Evolutionary conservation across 2,329 filamentous ascomycete genomes (phyloP), one percentile per base, ranked within the genome.

Genomic region (Ascomycota sp.): DNA sequence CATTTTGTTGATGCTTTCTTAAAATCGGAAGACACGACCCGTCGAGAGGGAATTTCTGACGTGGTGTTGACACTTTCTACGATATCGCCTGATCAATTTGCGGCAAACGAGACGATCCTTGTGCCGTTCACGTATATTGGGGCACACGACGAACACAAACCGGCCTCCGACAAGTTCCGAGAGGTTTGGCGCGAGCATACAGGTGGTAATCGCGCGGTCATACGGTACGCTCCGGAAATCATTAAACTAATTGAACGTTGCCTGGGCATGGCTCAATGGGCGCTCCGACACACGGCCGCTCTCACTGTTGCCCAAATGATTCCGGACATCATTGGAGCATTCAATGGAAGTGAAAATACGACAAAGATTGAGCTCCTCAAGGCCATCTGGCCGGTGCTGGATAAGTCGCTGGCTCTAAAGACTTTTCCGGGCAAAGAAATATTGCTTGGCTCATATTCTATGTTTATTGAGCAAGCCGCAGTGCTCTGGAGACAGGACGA

Each of bases 381-480:
- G 38, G 55, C 57, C 11, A 58, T 94, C 15, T 98, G 86, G 86
- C 80, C 80, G 0, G 67, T 75, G 2, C 61, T 93, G 28, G 81
- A 94, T 38, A 81, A 77, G 43, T 72, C 80, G 2, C 55, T 95
- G 25, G 68, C 71, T 3, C 71, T 92, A 9, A 95, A 94, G 61
- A 93, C 85, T 1, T 98, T 93, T 62, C 66, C 77, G 1, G 82
- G 82, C 15, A 98, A 98, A 47, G 83, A 94, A 52, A 73, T 71
- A 39, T 68, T 98, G 21, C 60, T 95, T 3, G 64, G 72, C 26
- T 75, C 79, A 5, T 82, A 89, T 48, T 75, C 82, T 4, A 66
- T 71, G 33, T 89, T 95, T 41, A 71, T 78, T 1, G 63, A 69
- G 42, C 69, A 73, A 36, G 68, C 67, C 1, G 64, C 63, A 38